Evolutionary conservation across 1,284 basidiomycete species (phyloP), one percentile per base, ranked within the genome.

Genomic region (Melampsora americana): DNA sequence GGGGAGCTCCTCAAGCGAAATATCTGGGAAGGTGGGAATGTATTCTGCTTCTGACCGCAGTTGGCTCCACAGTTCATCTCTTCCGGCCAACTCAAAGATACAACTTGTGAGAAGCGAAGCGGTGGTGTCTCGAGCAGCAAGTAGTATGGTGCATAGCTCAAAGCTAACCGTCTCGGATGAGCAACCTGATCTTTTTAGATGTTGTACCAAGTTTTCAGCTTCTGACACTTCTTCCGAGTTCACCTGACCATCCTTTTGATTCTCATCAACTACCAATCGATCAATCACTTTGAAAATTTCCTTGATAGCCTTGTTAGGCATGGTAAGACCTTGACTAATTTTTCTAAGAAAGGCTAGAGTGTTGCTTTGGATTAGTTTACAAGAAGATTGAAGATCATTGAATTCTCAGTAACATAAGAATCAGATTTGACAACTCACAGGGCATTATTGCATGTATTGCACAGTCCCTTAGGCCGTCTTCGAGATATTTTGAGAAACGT

Each of bases 111-210:
- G 79, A 6, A 87, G 83, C 66, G 86, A 87, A 44, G 89, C 87
- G 0, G 90, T 90, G 87, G 79, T 79, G 80, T 91, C 90, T 72
- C 90, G 83, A 26, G 89, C 86, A n/a, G 90, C 90, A 39, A 91
- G 83, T 9, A 91, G 83, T 81, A 91, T 87, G 80, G 87, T 91
- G 23, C 91, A 83, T 6, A 90, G 82, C 78, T 90, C 89, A 80
- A 90, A 88, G 39, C 88, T 87, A 77, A 90, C 89, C 56, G 88
- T 42, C n/a, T 77, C 71, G 39, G 62, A 56, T 48, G 71, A 66
- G 30, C 62, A 65, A 28, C 71, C 71, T 23, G 71, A 73, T 20
- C 60, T 53, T 2, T 56, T 48, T 16, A 73, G 64, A 73, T 73
- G 71, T 39, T 73, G 60, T 11, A 73, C 28, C 16, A 73, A 62